Conservation (phyloP, 139 green algal genomes). For the Pedinophyceae sp. region DNA sequence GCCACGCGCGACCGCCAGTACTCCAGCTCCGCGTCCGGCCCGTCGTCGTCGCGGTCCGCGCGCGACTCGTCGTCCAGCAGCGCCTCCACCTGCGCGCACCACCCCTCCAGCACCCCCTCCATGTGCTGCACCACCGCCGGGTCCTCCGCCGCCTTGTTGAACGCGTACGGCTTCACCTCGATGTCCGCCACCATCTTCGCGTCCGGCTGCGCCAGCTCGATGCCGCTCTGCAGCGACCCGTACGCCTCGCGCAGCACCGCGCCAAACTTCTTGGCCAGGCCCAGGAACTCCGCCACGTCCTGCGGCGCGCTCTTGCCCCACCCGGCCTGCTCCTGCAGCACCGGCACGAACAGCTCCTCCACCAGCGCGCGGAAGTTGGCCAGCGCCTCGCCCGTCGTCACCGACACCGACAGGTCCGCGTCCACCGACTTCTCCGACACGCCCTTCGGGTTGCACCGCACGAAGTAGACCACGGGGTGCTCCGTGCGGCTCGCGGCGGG, state of each 20-base stretch:
- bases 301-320: slow-evolving; percentile 35
- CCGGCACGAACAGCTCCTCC: slow-evolving; percentile 58
- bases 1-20: slow-evolving; percentile 66
- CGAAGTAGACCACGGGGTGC: slow-evolving; percentile 55
- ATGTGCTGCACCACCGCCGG: slow-evolving; percentile 13
- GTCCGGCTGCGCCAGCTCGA: slow-evolving; percentile 56
- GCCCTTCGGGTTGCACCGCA: slow-evolving; percentile 40
- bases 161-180: slow-evolving; percentile 34
- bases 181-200: slow-evolving; percentile 26
- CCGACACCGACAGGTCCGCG: slow-evolving; percentile 20
- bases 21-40: slow-evolving; percentile 71
- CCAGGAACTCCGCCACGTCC: slow-evolving; percentile 39
- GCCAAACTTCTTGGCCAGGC: slow-evolving; percentile 43
- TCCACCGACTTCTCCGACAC: slow-evolving; percentile 47
- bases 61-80: slow-evolving; percentile 20
- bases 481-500: no score
- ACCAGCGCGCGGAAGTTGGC: slow-evolving; percentile 52
- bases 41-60: slow-evolving; percentile 29
- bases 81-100: slow-evolving; percentile 40
- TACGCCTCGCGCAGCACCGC: slow-evolving; percentile 49
- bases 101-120: slow-evolving; percentile 23
- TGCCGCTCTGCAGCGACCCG: slow-evolving; percentile 29
- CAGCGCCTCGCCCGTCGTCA: slow-evolving; percentile 27
- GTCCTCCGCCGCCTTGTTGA: slow-evolving; percentile 37
- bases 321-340: slow-evolving; percentile 44